phyloP scores from a whole-genome alignment of 164 flowering plant genomes.

The Tetracentron sinense region DNA sequence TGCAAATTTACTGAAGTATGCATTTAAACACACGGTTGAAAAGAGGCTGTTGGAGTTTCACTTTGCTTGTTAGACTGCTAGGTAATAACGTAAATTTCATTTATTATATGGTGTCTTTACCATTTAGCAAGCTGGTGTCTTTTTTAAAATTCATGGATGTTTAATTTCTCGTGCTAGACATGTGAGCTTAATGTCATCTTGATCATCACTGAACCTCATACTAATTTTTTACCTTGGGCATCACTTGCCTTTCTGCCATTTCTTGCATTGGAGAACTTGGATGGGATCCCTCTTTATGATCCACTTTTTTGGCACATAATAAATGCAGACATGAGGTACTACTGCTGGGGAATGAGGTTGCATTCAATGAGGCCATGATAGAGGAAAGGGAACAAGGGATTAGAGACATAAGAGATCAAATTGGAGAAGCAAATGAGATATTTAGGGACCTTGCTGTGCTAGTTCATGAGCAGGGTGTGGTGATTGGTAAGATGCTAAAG shows the following conservation, averaged over 20 bases:
- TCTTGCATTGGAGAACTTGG: not conserved
- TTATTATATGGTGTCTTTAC: not conserved
- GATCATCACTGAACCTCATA: not conserved
- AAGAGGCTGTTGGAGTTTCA: too few species aligned
- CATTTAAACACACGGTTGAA: too few species aligned
- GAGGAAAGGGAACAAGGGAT: slow-evolving; percentile 76
- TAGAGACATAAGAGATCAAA: slow-evolving; percentile 54
- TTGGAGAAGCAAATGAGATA: slow-evolving; percentile 62
- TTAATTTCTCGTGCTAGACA: not conserved
- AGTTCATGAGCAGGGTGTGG: slow-evolving; percentile 63
- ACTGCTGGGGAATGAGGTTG: slow-evolving; percentile 58
- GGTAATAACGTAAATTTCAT: too few species aligned
- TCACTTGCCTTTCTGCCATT: not conserved
- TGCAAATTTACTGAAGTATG: too few species aligned
- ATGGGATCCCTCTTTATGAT: not conserved
- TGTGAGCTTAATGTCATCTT: not conserved
- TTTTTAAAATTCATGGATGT: not conserved
- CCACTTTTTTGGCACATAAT: slow-evolving; percentile 5
- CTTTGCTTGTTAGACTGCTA: too few species aligned
- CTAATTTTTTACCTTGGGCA: not conserved
- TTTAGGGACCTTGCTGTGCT: slow-evolving; percentile 77
- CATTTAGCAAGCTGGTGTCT: not conserved
- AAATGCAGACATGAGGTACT: slow-evolving; percentile 54
- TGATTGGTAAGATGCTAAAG: slow-evolving; percentile 46
- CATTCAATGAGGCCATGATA: slow-evolving; percentile 69